Evolutionary conservation across 306 rosid species (phyloP), one percentile per base, ranked within the genome.

Genomic region (Arachis stenosperma): DNA sequence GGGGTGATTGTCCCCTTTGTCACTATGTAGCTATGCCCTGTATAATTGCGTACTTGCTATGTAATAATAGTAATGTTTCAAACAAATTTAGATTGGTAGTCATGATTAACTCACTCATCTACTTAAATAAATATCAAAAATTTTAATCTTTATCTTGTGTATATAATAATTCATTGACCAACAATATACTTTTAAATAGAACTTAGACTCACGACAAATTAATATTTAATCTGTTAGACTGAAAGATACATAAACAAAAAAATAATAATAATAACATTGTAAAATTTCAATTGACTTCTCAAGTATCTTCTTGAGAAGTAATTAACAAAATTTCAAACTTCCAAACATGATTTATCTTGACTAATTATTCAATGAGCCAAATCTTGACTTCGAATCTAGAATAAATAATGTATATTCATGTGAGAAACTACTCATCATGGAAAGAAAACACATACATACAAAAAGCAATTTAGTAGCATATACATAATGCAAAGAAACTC

Each of bases 391-490:
- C 6, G 27, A 27, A 27, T 54, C 53, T 9, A 48, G 14, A 48
- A 48, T 4, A 3, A 48, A 22, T 22, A 22, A 22, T 22, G 10
- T 41, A 12, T 43, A 64, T 43, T 17, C 42, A 64, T 17, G 17
- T 64, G 53, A 10, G 54, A 64, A 43, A 43, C 8, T 22, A 43
- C 8, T 22, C 27, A 22, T 36, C 48, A 51, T 30, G 48, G 13
- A 80, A 72, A 61, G 60, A 61, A 68, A 42, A 83, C 6, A 74
- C 22, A 55, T 6, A 54, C 53, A 60, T 33, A 7, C 43, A 12
- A 17, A 59, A 5, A 13, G 55, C 40, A 59, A 59, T 6, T 33
- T 37, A 60, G 36, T 36, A 60, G 46, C 44, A 60, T 12, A 12
- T 4, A 33, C 37, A 33, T 4, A 33, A 33, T 33, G 37, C 9